phyloP scores from a whole-genome alignment of 805 yeast species.

The Cyberlindnera amylophila region DNA sequence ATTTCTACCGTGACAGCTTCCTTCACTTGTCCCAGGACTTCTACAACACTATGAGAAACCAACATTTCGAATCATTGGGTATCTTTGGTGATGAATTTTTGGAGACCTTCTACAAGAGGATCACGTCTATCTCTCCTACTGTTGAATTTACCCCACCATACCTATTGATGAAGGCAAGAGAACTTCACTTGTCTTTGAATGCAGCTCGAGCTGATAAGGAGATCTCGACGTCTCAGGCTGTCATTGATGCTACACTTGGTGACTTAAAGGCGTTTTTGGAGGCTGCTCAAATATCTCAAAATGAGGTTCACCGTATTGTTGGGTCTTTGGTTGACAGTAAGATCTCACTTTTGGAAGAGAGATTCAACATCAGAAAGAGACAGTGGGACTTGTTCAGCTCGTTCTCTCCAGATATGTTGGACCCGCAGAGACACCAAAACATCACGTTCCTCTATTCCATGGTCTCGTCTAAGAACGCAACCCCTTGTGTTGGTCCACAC shows the following conservation, averaged over 20 bases:
- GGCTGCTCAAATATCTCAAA: conserved; percentile 3
- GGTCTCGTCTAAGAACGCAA: conserved; percentile 77
- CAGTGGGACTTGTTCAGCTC: conserved; percentile 67
- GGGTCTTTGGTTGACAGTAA: conserved; percentile 31
- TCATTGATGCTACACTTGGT: conserved; percentile 7
- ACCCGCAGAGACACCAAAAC: conserved; percentile 71
- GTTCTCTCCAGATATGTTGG: conserved; percentile 54
- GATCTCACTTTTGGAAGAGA: conserved; percentile 29
- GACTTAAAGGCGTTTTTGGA: conserved; percentile 15
- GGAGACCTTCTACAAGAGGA: conserved; percentile 41
- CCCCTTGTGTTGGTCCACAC: conserved; percentile 92
- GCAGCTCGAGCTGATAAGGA: conserved; percentile 25
- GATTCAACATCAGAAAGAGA: conserved; percentile 35
- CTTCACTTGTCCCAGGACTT: conserved; percentile 43
- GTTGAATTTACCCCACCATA: conserved; percentile 71
- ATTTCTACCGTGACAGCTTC: conserved; percentile 67
- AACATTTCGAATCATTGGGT: conserved; percentile 12
- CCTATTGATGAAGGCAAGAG: conserved; percentile 50
- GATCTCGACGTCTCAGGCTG: conserved; percentile 17
- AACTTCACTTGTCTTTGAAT: conserved; percentile 40
- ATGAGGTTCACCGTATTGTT: conserved; percentile 31
- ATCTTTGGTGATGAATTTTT: conserved; percentile 36
- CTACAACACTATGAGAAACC: conserved; percentile 27
- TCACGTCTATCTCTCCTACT: conserved; percentile 81
- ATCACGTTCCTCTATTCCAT: conserved; percentile 76